Evolutionary conservation across 306 rosid species (phyloP).

Genomic region (Aeschynomene evenia): DNA sequence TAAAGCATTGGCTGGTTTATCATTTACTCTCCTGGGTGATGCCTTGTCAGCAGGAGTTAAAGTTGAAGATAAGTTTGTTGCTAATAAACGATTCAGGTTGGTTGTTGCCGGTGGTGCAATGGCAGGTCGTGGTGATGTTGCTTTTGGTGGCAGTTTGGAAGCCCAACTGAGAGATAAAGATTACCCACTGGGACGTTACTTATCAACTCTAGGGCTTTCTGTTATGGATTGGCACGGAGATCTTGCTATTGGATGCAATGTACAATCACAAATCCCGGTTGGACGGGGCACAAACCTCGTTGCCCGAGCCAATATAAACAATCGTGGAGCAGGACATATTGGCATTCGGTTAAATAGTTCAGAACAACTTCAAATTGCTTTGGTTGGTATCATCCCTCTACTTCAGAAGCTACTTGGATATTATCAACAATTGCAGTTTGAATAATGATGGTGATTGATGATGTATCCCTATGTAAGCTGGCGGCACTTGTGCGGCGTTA

Average conservation of each 20-base stretch:
- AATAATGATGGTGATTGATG: slow-evolving; percentile 42
- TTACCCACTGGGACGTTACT: slow-evolving; percentile 79
- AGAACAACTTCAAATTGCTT: slow-evolving; percentile 86
- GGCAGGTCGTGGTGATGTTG: slow-evolving; percentile 81
- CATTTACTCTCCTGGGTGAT: slow-evolving; percentile 78
- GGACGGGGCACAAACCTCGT: slow-evolving; percentile 76
- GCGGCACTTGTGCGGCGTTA: slow-evolving; percentile 39
- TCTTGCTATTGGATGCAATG: slow-evolving; percentile 87
- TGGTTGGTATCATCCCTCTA: slow-evolving; percentile 73
- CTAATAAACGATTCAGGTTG: slow-evolving; percentile 69
- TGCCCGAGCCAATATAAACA: slow-evolving; percentile 84
- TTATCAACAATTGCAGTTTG: slow-evolving; percentile 61
- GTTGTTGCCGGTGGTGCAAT: slow-evolving; percentile 87
- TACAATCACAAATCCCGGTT: slow-evolving; percentile 88
- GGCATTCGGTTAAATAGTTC: slow-evolving; percentile 87
- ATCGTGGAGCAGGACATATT: slow-evolving; percentile 90
- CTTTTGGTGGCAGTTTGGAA: slow-evolving; percentile 96
- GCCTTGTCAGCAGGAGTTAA: slow-evolving; percentile 82
- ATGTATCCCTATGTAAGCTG: slow-evolving; percentile 36
- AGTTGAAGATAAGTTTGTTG: slow-evolving; percentile 79
- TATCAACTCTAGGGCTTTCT: slow-evolving; percentile 81
- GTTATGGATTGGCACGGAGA: slow-evolving; percentile 99
- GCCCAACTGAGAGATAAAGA: slow-evolving; percentile 92
- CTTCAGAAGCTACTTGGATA: slow-evolving; percentile 55
- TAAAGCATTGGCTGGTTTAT: slow-evolving; percentile 81